phyloP scores from a whole-genome alignment of 257 asterid genomes.

The Solanum ossicruentum region DNA sequence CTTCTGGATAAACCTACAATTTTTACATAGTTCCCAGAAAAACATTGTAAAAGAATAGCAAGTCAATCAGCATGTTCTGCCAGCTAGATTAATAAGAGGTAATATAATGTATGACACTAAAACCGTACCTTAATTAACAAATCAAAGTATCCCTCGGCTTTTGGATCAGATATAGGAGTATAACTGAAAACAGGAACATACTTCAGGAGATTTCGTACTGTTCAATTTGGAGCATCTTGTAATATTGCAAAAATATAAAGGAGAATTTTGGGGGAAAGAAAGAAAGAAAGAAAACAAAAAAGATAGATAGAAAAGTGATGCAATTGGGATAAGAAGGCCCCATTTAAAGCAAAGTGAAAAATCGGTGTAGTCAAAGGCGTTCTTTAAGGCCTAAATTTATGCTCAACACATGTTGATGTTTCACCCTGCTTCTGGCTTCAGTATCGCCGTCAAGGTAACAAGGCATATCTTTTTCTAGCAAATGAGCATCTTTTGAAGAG shows the following conservation, averaged over 20 bases:
- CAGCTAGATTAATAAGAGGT: background rate
- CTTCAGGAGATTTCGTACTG: background rate
- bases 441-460: too few relatives aligned
- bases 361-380: too few relatives aligned
- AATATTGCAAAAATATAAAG: background rate
- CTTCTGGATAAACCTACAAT: conserved; percentile 87
- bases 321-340: background rate
- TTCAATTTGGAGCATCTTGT: background rate
- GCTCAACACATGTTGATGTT: too few relatives aligned
- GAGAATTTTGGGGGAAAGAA: background rate
- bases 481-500: too few relatives aligned
- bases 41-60: background rate
- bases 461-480: too few relatives aligned
- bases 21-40: background rate
- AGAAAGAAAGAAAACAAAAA: background rate
- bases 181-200: conserved; percentile 47
- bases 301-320: background rate
- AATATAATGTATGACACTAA: background rate
- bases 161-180: conserved; percentile 94
- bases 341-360: background rate
- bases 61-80: background rate
- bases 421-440: too few relatives aligned
- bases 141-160: conserved; percentile 77
- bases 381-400: too few relatives aligned
- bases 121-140: conserved; percentile 74